Evolutionary conservation across 2,329 filamentous ascomycete species (phyloP).

Genomic region (Mycogone perniciosa): DNA sequence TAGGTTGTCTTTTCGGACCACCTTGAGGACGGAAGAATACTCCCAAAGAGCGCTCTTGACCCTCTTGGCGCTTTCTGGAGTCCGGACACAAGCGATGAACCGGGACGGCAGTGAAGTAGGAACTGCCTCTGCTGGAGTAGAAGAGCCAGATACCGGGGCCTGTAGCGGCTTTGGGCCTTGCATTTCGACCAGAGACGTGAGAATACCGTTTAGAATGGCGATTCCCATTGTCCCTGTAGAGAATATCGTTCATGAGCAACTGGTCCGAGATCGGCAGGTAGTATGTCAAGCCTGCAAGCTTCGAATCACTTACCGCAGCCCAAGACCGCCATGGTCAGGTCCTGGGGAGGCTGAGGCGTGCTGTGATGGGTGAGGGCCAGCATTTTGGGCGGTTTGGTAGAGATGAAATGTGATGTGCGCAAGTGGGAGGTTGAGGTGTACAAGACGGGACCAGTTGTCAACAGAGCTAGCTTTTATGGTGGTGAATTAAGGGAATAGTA

Average conservation of each 20-base stretch:
- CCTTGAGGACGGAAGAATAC: constrained; percentile 55
- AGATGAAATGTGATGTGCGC: constrained; percentile 4
- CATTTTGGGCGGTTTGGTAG: constrained; percentile 19
- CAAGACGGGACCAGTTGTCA: not conserved
- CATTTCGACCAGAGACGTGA: constrained; percentile 58
- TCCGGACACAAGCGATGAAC: constrained; percentile 77
- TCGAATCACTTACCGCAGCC: constrained; percentile 61
- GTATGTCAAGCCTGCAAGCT: not conserved
- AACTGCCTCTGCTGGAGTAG: constrained; percentile 40
- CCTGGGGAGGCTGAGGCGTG: constrained; percentile 31
- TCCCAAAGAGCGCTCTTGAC: constrained; percentile 60
- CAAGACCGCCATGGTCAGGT: constrained; percentile 70
- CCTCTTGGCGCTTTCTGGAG: constrained; percentile 60
- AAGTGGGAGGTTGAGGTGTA: not conserved
- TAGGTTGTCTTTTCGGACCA: constrained; percentile 68
- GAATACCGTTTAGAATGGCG: constrained; percentile 74
- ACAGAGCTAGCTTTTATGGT: not conserved
- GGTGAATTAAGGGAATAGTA: not conserved
- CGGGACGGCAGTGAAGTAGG: constrained; percentile 58
- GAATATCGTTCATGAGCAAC: not conserved
- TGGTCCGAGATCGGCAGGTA: not conserved
- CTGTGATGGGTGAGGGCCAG: constrained; percentile 25
- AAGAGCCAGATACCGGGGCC: constrained; percentile 35
- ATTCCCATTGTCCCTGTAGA: constrained; percentile 72
- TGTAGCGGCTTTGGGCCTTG: constrained; percentile 41